A percentile compares a stretch with the other conserved stretches of the same genome.
phyloP scores from a whole-genome alignment of 2,329 filamentous ascomycete genomes.

The Sarocladium oryzae region DNA sequence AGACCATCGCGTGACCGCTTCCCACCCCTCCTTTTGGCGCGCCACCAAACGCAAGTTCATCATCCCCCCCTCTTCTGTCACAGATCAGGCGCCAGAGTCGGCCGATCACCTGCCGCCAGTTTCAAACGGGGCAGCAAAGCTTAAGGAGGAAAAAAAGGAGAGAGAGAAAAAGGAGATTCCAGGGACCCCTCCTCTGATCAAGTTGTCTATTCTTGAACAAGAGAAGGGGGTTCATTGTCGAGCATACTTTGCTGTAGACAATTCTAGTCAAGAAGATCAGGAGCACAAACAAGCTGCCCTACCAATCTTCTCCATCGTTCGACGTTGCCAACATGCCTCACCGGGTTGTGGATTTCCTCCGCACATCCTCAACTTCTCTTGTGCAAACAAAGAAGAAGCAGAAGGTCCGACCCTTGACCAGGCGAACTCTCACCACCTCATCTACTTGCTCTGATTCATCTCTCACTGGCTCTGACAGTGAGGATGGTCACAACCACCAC shows the following conservation, averaged over 20 bases:
- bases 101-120: background rate
- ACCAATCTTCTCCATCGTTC: too few relatives aligned
- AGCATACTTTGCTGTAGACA: too few relatives aligned
- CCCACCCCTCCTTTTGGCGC: background rate
- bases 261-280: too few relatives aligned
- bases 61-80: background rate
- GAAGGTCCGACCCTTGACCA: conserved; percentile 20
- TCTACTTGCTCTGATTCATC: background rate
- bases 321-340: conserved; percentile 48
- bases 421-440: conserved; percentile 25
- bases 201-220: conserved; percentile 2
- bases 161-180: background rate
- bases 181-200: conserved; percentile 7
- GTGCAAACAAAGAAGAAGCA: conserved; percentile 38
- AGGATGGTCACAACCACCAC: conserved; percentile 15
- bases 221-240: conserved; percentile 8
- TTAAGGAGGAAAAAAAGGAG: background rate
- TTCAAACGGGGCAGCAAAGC: background rate
- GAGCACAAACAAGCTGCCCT: background rate
- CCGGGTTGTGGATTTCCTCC: conserved; percentile 51
- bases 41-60: background rate
- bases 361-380: conserved; percentile 49
- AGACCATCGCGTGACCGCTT: conserved; percentile 5
- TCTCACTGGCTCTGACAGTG: conserved; percentile 27
- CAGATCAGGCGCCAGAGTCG: background rate